These are phyloP conservation scores for Amylocarpus encephaloides DNA, from an alignment of 2,329 filamentous ascomycete genomes.

Conservation along the genomic window DNA sequence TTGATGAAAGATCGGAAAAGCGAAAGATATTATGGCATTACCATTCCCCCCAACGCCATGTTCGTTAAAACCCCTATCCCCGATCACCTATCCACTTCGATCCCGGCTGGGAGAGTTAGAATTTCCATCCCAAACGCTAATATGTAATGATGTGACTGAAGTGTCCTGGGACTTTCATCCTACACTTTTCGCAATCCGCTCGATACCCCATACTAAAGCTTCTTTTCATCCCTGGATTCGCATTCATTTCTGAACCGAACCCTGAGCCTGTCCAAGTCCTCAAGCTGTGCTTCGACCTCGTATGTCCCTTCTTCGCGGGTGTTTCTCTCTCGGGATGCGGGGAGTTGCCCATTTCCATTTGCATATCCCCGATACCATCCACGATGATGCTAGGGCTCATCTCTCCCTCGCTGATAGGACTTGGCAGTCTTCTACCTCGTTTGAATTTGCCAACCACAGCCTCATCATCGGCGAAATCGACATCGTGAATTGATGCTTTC, in stretches of 20 bases:
- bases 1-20: neutral
- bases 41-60: conserved; percentile 16
- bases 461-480: conserved; percentile 25
- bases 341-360: conserved; percentile 28
- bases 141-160: conserved; percentile 70
- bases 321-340: conserved; percentile 16
- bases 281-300: conserved; percentile 30
- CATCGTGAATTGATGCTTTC: conserved; percentile 16
- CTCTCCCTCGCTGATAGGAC: conserved; percentile 32
- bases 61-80: conserved; percentile 17
- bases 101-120: neutral
- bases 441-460: conserved; percentile 22
- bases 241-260: conserved; percentile 16
- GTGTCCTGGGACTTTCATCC: conserved; percentile 67
- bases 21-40: conserved; percentile 3
- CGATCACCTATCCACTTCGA: conserved; percentile 2
- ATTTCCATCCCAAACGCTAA: conserved; percentile 3
- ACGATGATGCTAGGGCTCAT: conserved; percentile 28
- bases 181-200: conserved; percentile 72
- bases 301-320: conserved; percentile 31
- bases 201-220: conserved; percentile 74
- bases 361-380: conserved; percentile 27
- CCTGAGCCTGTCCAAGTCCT: conserved; percentile 26
- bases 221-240: conserved; percentile 51
- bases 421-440: conserved; percentile 28